Base-by-base conservation (phyloP, 768 basidiomycete species). In the Paxillus involutus region DNA sequence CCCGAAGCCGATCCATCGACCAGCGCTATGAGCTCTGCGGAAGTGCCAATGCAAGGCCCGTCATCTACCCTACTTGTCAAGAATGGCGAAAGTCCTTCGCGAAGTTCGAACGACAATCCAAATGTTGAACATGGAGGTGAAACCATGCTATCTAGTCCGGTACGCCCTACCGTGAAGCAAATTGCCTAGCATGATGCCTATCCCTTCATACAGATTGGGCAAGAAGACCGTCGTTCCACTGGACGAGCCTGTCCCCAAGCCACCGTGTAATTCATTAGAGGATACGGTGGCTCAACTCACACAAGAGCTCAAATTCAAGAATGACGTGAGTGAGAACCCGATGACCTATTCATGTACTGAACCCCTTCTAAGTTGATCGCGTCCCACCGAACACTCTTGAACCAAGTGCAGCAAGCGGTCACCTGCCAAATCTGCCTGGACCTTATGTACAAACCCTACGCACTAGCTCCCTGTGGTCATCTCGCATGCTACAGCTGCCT, bases 341-440 rank as follows among this genome's bases (percentile, higher is more conserved):
- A 41, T 24, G 12, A 13, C 21, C 24, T 33, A 17, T 21, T 33
- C 36, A 44, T 47, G n/a, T 56, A 10, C 32, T 59, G 8, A 47
- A 55, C 26, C 10, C 17, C 8, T 42, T 46, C 53, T 35, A 49
- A 84, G 82, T 67, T 82, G 52, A 70, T 88, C 39, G 60, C 72
- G 19, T 74, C 75, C 56, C 83, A 90, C 58, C 76, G 84, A 70
- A 60, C 71, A 9, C 71, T 83, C 21, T 59, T 88, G n/a, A 65
- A 66, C 4, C 74, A 82, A 52, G 60, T 89, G 41, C 81, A 84
- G 9, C 83, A 86, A 56, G 78, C 85, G 0, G 67, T 89, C 24
- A 87, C 82, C 12, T 92, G 90, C 56, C 87, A 91, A 66, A 85
- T 92, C 56, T 92, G 90, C 63, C 74, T 91, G 26, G 88, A 90